A percentile compares a stretch with the other conserved stretches of the same genome.
Conservation (phyloP, 192 early-diverging fungal genomes). For the Diversispora epigaea region DNA sequence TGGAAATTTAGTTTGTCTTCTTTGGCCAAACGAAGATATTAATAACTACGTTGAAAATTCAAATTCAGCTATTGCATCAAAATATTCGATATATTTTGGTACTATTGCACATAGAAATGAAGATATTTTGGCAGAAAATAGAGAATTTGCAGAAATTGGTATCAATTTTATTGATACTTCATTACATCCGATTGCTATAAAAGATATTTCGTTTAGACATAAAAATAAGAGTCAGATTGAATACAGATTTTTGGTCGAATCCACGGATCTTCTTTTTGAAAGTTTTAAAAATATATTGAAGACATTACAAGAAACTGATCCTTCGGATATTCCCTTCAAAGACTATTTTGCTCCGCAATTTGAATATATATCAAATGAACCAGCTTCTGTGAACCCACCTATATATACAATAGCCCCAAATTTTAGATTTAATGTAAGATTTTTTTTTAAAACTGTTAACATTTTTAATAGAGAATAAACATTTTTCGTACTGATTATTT, state of each 20-base stretch:
- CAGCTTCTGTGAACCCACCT: conserved; percentile 33
- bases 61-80: background rate
- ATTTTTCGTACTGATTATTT: no score
- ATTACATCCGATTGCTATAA: conserved; percentile 30
- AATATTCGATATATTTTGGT: conserved; percentile 32
- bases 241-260: conserved; percentile 41
- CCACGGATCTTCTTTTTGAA: conserved; percentile 38
- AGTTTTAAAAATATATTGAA: conserved; percentile 41
- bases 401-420: conserved; percentile 40
- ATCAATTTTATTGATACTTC: conserved; percentile 37
- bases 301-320: conserved; percentile 36
- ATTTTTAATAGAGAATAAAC: no score
- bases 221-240: background rate
- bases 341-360: conserved; percentile 40
- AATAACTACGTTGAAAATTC: background rate
- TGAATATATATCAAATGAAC: background rate
- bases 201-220: conserved; percentile 11
- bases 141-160: conserved; percentile 26
- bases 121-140: conserved; percentile 32
- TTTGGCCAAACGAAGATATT: conserved; percentile 19
- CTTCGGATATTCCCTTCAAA: conserved; percentile 40
- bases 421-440: conserved; percentile 35
- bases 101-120: conserved; percentile 39
- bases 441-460: no score
- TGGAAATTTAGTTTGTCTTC: conserved; percentile 49